Evolutionary conservation across 2,329 filamentous ascomycete genomes (phyloP).

Genomic region (Fusarium sacchari): DNA sequence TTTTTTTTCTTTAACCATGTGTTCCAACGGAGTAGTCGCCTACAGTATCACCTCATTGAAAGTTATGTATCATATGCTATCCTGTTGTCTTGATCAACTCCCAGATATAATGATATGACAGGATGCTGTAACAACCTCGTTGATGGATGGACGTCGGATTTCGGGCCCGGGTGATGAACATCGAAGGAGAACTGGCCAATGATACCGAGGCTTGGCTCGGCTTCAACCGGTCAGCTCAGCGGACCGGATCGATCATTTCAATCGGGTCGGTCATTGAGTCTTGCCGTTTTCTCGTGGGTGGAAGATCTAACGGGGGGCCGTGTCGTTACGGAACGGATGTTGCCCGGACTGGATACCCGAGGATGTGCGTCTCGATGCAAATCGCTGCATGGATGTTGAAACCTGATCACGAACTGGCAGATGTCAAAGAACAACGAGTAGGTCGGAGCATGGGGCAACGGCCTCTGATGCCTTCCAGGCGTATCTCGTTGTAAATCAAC

Average conservation of each 20-base stretch:
- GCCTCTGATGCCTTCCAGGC: background rate
- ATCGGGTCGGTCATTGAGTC: background rate
- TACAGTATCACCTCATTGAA: background rate
- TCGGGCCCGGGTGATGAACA: background rate
- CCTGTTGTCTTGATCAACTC: background rate
- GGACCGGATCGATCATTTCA: conserved; percentile 8
- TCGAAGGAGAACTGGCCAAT: conserved; percentile 24
- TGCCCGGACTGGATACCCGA: background rate
- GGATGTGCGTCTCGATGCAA: background rate
- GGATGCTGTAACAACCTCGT: background rate
- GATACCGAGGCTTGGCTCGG: conserved; percentile 19
- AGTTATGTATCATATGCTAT: conserved; percentile 1
- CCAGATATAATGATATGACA: background rate
- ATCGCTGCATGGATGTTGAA: background rate
- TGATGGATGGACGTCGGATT: conserved; percentile 9
- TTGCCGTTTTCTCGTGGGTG: background rate
- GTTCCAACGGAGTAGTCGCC: conserved; percentile 1
- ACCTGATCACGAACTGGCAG: background rate
- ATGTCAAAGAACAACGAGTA: background rate
- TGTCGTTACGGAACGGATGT: background rate
- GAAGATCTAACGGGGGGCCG: background rate
- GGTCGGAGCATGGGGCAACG: background rate
- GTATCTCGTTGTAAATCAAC: background rate
- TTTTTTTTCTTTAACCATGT: conserved; percentile 1
- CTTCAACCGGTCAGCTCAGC: conserved; percentile 11